Base-by-base conservation (phyloP, 1,139 yeast species). In the Pichia sp. region DNA sequence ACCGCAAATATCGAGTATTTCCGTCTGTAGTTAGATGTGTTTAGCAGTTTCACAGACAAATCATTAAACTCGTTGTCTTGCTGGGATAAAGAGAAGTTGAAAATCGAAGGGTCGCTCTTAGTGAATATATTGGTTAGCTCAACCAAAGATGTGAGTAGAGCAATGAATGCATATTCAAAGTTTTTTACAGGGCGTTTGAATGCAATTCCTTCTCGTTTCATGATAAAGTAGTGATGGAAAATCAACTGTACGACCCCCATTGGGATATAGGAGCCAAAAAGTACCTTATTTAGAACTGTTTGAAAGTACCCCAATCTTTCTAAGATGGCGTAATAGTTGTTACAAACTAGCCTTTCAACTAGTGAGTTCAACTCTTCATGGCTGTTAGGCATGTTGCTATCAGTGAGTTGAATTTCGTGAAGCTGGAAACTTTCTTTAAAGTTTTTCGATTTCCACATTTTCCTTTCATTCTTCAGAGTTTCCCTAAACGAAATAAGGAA, bases 301-400 rank as follows among this genome's bases (percentile, higher is more conserved):
- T 55, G 57, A 36, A 65, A 65, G 49, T 59, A 61, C 1, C 48
- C 52, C 9, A 67, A 31, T 36, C 67, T 50, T 52, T 66, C 68
- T 16, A 58, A 31, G n/a, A 64, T 43, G 1, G 66, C 64, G 14
- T 55, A 53, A 45, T 61, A 64, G 48, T 62, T 52, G 4, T 46
- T 42, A 16, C 55, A 48, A 9, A 57, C 31, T 8, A 47, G 9
- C 17, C 27, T 29, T 9, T 57, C 53, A 24, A 55, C 48, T 4
- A 38, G n/a, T 6, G 10, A 14, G 34, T 40, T 51, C 10, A 47
- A 41, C 16, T 42, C 42, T n/a, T 17, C 14, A 5, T 17, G 24
- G 16, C 24, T 17, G 9, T 1, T n/a, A 8, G 42, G 17, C 8
- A 24, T n/a, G 20, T 30, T n/a, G 12, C 10, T 29, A 17, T 17